Base-by-base conservation (phyloP, 108 stramenopile genomes). In the Pseudonitzschia multiseries region DNA sequence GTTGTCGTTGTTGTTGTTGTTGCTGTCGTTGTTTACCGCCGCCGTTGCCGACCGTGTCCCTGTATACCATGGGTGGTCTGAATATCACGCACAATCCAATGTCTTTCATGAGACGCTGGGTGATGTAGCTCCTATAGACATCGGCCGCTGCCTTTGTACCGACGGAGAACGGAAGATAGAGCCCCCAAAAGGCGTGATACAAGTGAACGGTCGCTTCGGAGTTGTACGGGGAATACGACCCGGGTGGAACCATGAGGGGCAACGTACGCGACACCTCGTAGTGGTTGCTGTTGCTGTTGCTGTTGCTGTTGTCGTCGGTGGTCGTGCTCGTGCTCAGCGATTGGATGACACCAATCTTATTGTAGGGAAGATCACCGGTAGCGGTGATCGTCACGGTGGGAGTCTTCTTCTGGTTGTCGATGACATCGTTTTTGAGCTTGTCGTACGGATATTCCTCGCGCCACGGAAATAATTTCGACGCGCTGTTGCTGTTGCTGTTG, bases 81-180 rank as follows among this genome's bases (percentile, higher is more conserved):
- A 80, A 87, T 0, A 83, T 68, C 13, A 87, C 41, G 0, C 46
- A 31, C 4, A 80, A 27, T 14, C 71, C 77, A 31, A 73, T 9
- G 21, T 79, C 78, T 43, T 57, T 42, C 28, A 85, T 69, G 32
- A 87, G 13, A 2, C 63, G 20, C 56, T 85, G 83, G 21, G 85
- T 80, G 70, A 85, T 70, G 63, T 86, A 87, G 22, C 77, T 60
- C 15, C 89, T 70, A 86, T 86, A 89, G 32, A 89, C 87, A 61
- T 89, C 89, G 22, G 72, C 67, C 3, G 86, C 86, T 3, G 86
- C 71, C 9, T n/a, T n/a, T n/a, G 82, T 82, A 52, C 81, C 79
- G 9, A 90, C 86, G 8, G 89, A 77, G 1, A 79, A 57, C 26
- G 86, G 89, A 12, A 90, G 74, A 15, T 84, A 72, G 57, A 81